These are phyloP conservation scores for Bertia moriformis DNA, from an alignment of 2,329 filamentous ascomycete genomes.

Conservation along the genomic window DNA sequence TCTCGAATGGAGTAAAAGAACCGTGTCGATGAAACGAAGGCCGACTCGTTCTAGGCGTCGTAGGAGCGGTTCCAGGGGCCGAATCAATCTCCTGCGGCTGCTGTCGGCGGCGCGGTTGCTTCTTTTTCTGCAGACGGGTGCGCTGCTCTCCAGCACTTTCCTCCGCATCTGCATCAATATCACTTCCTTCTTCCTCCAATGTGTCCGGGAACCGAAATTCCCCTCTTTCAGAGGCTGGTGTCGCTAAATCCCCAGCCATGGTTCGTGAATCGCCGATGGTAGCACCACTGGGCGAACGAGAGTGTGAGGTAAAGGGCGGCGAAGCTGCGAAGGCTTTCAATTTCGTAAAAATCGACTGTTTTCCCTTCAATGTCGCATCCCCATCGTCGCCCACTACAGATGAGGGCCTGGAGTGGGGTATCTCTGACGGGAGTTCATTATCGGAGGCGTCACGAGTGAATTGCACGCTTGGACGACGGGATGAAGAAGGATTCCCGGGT, in stretches of 20 bases:
- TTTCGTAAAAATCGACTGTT: not conserved
- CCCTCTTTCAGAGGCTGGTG: not conserved
- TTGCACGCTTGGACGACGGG: not conserved
- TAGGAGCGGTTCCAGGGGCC: conserved; percentile 35
- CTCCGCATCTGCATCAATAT: conserved; percentile 45
- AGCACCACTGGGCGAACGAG: not conserved
- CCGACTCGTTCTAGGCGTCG: conserved; percentile 18
- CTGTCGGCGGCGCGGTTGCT: conserved; percentile 8
- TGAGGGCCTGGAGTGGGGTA: not conserved
- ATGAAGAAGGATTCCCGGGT: not conserved
- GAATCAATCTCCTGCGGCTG: conserved; percentile 27
- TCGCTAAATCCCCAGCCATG: not conserved
- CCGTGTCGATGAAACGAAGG: conserved; percentile 9
- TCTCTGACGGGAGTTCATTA: not conserved
- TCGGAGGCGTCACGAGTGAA: conserved; percentile 1
- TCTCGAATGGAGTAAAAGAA: conserved; percentile 9
- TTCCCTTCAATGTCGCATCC: not conserved
- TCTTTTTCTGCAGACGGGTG: conserved; percentile 3
- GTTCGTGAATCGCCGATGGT: not conserved
- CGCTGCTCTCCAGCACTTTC: conserved; percentile 40
- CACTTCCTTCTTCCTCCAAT: conserved; percentile 30
- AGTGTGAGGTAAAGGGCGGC: not conserved
- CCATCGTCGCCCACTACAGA: not conserved
- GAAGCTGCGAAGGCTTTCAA: not conserved
- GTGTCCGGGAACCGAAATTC: conserved; percentile 23